phyloP scores from a whole-genome alignment of 116 monocot species.

The Posidonia oceanica region DNA sequence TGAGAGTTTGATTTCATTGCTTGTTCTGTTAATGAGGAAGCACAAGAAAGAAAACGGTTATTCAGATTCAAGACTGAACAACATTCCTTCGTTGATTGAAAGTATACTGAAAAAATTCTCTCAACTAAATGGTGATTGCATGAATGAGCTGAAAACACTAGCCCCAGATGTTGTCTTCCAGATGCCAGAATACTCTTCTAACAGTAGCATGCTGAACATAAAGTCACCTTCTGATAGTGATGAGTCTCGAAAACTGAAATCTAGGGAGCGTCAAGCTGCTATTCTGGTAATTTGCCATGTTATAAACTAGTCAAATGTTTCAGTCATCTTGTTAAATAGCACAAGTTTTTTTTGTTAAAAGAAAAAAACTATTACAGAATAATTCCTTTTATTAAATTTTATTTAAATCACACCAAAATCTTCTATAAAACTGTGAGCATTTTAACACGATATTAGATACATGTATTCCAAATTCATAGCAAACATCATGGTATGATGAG shows the following conservation, averaged over 20 bases:
- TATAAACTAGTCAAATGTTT: background rate
- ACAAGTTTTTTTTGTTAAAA: background rate
- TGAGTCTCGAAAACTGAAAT: conserved; percentile 45
- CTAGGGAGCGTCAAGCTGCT: conserved; percentile 74
- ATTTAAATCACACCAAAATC: too few relatives aligned
- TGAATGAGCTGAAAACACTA: conserved; percentile 32
- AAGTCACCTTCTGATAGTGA: conserved; percentile 17
- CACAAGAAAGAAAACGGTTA: conserved; percentile 48
- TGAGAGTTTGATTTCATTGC: conserved; percentile 63
- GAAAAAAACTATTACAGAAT: too few relatives aligned
- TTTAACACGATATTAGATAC: too few relatives aligned
- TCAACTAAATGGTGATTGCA: conserved; percentile 40
- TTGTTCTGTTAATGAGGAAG: conserved; percentile 62
- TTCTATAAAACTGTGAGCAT: too few relatives aligned
- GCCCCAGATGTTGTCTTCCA: conserved; percentile 46
- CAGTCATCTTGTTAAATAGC: background rate
- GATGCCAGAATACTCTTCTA: conserved; percentile 11
- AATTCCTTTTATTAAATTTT: too few relatives aligned
- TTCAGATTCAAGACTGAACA: conserved; percentile 38
- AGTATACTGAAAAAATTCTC: conserved; percentile 68
- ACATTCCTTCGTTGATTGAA: conserved; percentile 57
- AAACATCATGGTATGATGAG: too few relatives aligned
- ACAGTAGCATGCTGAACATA: background rate
- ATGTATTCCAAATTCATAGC: too few relatives aligned
- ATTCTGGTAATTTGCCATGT: conserved; percentile 50